A percentile compares a stretch with the other conserved stretches of the same genome.
These are phyloP conservation scores for Colletotrichum destructivum DNA, from an alignment of 2,329 filamentous ascomycete species.

Conservation along the genomic window DNA sequence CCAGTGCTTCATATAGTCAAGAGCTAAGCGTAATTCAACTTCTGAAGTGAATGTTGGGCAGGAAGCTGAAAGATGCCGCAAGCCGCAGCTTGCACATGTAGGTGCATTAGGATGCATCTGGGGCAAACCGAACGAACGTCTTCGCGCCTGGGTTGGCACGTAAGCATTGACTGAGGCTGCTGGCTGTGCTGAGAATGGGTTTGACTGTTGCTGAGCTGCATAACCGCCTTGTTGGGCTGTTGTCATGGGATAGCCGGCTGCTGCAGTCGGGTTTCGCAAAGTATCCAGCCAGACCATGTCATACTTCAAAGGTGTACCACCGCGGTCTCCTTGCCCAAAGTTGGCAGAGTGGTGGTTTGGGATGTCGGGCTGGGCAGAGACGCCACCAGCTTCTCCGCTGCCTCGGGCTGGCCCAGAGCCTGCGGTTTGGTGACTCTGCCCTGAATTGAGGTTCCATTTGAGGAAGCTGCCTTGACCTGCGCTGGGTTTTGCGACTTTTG, in stretches of 20 bases:
- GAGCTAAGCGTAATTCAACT: constrained; percentile 37
- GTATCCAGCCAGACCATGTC: constrained; percentile 34
- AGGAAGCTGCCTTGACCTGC: constrained; percentile 1
- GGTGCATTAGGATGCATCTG: constrained; percentile 29
- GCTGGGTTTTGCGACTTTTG: neutral
- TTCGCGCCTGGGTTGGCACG: neutral
- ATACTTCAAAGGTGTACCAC: constrained; percentile 4
- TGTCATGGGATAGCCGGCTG: neutral
- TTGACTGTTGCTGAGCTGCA: neutral
- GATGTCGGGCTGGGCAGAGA: neutral
- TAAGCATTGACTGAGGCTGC: neutral
- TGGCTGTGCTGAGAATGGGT: neutral
- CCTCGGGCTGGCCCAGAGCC: neutral
- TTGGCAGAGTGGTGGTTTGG: neutral
- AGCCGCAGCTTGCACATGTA: constrained; percentile 24
- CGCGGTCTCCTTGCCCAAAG: neutral
- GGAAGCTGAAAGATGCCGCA: constrained; percentile 23
- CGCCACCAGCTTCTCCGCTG: neutral
- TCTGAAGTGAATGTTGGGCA: constrained; percentile 30
- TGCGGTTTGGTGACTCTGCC: constrained; percentile 5
- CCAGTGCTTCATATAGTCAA: constrained; percentile 35
- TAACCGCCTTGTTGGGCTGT: neutral
- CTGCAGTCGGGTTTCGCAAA: neutral
- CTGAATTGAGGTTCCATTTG: neutral
- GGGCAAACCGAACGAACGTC: constrained; percentile 9